Evolutionary conservation across 805 yeast species (phyloP), one percentile per base, ranked within the genome.

Genomic region (Pichia phayaonensis): DNA sequence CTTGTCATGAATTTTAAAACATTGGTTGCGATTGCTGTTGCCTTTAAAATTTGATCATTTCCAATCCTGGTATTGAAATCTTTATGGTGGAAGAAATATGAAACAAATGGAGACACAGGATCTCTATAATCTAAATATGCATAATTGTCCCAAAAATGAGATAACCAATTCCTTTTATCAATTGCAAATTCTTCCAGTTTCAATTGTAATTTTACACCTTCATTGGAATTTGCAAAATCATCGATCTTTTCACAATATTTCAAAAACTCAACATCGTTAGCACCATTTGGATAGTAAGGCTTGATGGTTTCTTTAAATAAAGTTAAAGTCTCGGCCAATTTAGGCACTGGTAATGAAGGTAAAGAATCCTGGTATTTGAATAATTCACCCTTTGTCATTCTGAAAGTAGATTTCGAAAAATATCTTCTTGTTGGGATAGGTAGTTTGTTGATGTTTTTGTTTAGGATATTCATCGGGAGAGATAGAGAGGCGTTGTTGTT

Each of bases 91-190:
- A 79, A 92, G 60, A 89, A 94, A 72, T 92, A 92, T 21, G 96
- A 86, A 38, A 89, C 96, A 63, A 83, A 90, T 13, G 98, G 97
- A 26, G 87, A 86, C n/a, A 92, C 86, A 0, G 98, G 96, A 67
- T 89, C 98, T 57, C 94, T 77, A 71, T 89, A 90, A 40, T 85
- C 81, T 73, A 92, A 73, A 69, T 92, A 92, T 21, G 97, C 96
- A 58, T 86, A 87, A 60, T 86, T 85, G 67, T 92, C 96, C 99
- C 99, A 92, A 76, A 84, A 89, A 53, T 80, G 84, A 44, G 86
- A 79, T 61, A 92, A 75, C 99, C 99, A 92, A 67, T 92, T 92
- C 63, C 89, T 83, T 50, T 70, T 72, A 48, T 62, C 69, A 29
- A 69, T 59, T 27, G 92, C 83, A 57, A 80, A 79, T 24, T 74